phyloP scores from a whole-genome alignment of 192 early-diverging fungal species.

The Glomus cerebriforme region DNA sequence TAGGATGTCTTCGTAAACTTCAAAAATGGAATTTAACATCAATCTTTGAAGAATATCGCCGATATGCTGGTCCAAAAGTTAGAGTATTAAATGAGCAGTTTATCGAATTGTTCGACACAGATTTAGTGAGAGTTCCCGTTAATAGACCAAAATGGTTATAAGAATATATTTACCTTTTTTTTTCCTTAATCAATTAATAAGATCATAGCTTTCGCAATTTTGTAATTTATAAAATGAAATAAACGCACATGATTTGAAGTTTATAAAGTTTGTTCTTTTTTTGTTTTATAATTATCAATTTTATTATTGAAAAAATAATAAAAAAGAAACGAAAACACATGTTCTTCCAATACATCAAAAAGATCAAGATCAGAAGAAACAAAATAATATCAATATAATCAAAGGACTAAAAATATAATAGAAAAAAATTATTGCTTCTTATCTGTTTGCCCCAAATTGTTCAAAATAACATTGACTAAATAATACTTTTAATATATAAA shows the following conservation, averaged over 20 bases:
- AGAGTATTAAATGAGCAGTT: constrained; percentile 96
- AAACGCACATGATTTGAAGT: background rate
- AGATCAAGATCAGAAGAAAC: constrained; percentile 1
- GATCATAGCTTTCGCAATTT: background rate
- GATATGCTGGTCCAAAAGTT: constrained; percentile 96
- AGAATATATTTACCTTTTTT: background rate
- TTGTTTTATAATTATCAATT: constrained; percentile 4
- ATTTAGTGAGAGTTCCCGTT: constrained; percentile 82
- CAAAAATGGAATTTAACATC: constrained; percentile 98
- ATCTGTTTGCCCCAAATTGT: background rate
- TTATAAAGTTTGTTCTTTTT: background rate
- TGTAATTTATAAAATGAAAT: background rate
- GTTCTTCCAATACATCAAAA: constrained; percentile 10
- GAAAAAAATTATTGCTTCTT: constrained; percentile 9
- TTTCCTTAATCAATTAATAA: background rate
- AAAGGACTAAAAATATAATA: constrained; percentile 7
- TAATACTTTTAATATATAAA: background rate
- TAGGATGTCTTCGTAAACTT: constrained; percentile 96
- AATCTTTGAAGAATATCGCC: constrained; percentile 98
- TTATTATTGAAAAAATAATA: constrained; percentile 6
- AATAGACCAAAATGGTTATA: constrained; percentile 77
- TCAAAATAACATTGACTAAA: background rate
- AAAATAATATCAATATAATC: constrained; percentile 11
- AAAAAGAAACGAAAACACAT: background rate
- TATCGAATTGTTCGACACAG: constrained; percentile 95